Percentiles rank a stretch among this genome's conserved stretches.
Conservation (phyloP, 140 eudicot species). For the Ambrosia hybrid region DNA sequence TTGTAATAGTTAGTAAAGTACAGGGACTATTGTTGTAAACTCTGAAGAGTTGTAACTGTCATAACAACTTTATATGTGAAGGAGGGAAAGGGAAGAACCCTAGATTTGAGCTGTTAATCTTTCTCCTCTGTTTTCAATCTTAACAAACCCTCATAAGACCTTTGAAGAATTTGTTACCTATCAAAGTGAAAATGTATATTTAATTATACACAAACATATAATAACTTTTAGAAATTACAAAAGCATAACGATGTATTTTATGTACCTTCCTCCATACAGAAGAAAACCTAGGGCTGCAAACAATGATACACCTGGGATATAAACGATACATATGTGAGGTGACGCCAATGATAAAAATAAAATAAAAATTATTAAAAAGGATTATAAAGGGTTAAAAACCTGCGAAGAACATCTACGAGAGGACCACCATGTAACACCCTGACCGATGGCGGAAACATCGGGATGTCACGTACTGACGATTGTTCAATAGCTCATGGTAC, state of each 20-base stretch:
- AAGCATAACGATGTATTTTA: constrained; percentile 5
- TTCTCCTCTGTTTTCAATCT: too few relatives aligned
- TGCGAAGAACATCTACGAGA: constrained; percentile 88
- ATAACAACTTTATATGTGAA: too few relatives aligned
- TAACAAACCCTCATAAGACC: too few relatives aligned
- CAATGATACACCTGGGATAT: constrained; percentile 69
- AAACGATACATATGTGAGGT: constrained; percentile 25
- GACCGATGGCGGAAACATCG: too few relatives aligned
- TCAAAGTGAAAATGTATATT: background rate
- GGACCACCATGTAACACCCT: constrained; percentile 48
- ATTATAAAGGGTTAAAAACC: constrained; percentile 37
- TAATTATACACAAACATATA: background rate
- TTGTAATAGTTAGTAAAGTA: too few relatives aligned
- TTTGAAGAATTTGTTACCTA: background rate
- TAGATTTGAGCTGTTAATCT: too few relatives aligned
- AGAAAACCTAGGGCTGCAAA: constrained; percentile 94
- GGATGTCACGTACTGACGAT: too few relatives aligned
- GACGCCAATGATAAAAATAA: background rate
- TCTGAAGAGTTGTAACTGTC: too few relatives aligned
- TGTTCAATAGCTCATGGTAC: too few relatives aligned
- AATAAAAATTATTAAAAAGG: background rate
- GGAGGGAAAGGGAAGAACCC: too few relatives aligned
- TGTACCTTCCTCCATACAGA: constrained; percentile 90
- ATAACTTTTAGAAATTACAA: background rate
- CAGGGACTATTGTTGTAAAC: too few relatives aligned